Conservation (phyloP, 768 basidiomycete species). For the Pulveroboletus sp. region DNA sequence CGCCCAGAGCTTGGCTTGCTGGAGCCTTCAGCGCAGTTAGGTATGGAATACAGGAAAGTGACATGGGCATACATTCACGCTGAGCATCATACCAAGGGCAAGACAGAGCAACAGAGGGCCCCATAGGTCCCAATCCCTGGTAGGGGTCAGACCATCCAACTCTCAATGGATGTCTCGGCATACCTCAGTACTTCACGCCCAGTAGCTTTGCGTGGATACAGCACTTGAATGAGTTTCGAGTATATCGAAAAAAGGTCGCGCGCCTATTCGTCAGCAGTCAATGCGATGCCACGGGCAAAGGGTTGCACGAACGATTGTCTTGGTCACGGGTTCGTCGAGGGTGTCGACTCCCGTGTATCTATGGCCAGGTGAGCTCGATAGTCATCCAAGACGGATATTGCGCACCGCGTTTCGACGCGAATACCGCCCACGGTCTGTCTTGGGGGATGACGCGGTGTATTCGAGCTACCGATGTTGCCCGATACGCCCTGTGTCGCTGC, state of each 20-base stretch:
- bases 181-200: constrained; percentile 81
- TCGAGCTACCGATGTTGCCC: constrained; percentile 66
- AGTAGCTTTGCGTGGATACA: constrained; percentile 75
- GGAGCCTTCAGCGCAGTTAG: constrained; percentile 60
- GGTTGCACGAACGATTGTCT: constrained; percentile 71
- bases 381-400: background rate
- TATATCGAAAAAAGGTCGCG: constrained; percentile 90
- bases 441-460: constrained; percentile 39
- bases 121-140: constrained; percentile 97
- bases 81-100: constrained; percentile 77
- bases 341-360: constrained; percentile 82
- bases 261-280: constrained; percentile 45
- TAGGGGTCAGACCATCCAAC: constrained; percentile 1
- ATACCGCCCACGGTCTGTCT: constrained; percentile 80
- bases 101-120: constrained; percentile 86
- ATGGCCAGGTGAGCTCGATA: background rate
- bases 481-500: constrained; percentile 44
- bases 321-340: constrained; percentile 85
- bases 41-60: background rate
- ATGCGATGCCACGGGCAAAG: constrained; percentile 1
- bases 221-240: constrained; percentile 86
- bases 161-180: constrained; percentile 10
- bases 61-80: constrained; percentile 59
- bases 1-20: constrained; percentile 71
- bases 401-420: constrained; percentile 82